Evolutionary conservation across 768 basidiomycete species (phyloP), one percentile per base, ranked within the genome.

Genomic region (Amanita exitialis): DNA sequence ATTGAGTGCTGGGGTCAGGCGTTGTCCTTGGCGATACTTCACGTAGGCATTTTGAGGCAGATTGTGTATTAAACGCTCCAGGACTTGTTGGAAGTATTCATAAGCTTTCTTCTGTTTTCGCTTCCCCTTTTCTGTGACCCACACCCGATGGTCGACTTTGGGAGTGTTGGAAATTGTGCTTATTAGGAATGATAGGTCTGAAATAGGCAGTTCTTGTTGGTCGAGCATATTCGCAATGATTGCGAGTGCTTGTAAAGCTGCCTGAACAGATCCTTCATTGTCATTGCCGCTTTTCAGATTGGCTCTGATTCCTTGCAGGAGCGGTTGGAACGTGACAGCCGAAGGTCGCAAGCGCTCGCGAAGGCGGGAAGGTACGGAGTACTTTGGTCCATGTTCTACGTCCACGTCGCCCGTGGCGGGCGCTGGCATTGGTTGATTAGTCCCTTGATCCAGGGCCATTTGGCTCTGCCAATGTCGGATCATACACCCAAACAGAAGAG

Each of bases 401-500:
- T 27, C 38, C 1, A 44, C 21, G 18, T 56, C 56, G 20, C 52
- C 28, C n/a, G 23, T 30, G n/a, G 25, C 27, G 27, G 48, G 28
- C 34, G 49, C 20, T 6, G 44, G 10, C 23, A 43, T 46, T 15
- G 35, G 50, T 8, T 49, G 56, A 30, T 38, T 38, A 47, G 30
- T 38, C 41, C 9, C 28, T 9, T 43, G n/a, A 8, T n/a, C 47
- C n/a, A 51, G 51, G 23, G 38, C 37, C 49, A 61, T 64, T 21
- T 67, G 66, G 9, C 64, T 51, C 59, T 85, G 77, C 69, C 75
- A 83, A 27, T 87, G 82, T 55, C 82, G 78, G 38, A 86, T 64
- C 16, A 86, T 59, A 37, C 79, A 64, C 1, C 75, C 83, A 51
- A 90, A 86, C 4, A 89, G 66, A 23, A 90, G 65, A 1, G 83